Conservation (phyloP, 257 asterid genomes). For the Paraleonurus japonicus region DNA sequence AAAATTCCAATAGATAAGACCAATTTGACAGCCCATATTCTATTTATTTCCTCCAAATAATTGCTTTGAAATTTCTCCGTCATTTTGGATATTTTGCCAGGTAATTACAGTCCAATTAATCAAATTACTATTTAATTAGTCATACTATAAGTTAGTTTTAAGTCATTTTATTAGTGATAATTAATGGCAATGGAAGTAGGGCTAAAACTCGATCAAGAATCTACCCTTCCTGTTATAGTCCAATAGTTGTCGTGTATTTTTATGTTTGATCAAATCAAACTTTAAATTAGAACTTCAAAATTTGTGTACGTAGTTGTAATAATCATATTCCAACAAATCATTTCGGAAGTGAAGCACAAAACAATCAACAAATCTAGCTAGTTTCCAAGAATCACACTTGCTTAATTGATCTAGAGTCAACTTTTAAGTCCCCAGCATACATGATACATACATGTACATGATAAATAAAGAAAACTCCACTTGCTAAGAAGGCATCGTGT, state of each 20-base stretch:
- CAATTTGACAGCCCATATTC: constrained; percentile 18
- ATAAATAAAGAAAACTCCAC: no score
- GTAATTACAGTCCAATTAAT: not conserved
- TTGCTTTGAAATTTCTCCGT: constrained; percentile 1
- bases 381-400: not conserved
- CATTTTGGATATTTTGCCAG: constrained; percentile 10
- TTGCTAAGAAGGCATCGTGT: no score
- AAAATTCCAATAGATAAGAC: constrained; percentile 17
- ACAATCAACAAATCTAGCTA: no score
- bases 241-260: not conserved
- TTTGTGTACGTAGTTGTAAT: not conserved
- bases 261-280: not conserved
- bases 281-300: not conserved
- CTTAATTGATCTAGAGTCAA: not conserved
- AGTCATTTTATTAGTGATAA: not conserved
- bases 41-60: constrained; percentile 4
- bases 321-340: not conserved
- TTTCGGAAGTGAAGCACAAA: no score
- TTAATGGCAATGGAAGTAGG: not conserved
- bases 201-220: not conserved
- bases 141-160: not conserved
- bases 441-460: not conserved
- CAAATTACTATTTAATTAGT: no score
- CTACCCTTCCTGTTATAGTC: not conserved
- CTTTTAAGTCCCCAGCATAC: constrained; percentile 7